These are phyloP conservation scores for Neopestalotiopsis rosae DNA, from an alignment of 2,329 filamentous ascomycete genomes.

Conservation along the genomic window DNA sequence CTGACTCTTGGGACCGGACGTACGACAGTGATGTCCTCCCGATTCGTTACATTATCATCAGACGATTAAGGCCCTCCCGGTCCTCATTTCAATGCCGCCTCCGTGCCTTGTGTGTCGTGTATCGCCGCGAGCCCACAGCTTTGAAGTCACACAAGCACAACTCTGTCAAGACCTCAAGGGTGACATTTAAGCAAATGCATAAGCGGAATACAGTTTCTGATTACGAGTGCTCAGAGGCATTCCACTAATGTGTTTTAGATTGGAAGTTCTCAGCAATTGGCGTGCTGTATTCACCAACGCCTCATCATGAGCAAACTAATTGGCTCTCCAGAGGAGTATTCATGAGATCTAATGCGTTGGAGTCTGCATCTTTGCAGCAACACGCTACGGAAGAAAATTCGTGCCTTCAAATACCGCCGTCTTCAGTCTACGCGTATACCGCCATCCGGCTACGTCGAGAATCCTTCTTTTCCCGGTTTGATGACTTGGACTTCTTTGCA, in stretches of 20 bases:
- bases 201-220: background rate
- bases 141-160: conserved; percentile 5
- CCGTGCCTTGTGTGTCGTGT: background rate
- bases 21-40: background rate
- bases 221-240: background rate
- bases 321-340: background rate
- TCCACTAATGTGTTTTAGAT: background rate
- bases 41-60: background rate
- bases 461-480: conserved; percentile 34
- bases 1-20: conserved; percentile 4
- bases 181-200: background rate
- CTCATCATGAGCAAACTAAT: background rate
- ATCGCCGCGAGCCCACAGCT: background rate
- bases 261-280: background rate
- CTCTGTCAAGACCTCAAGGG: background rate
- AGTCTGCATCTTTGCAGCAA: background rate
- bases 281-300: background rate
- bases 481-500: conserved; percentile 31
- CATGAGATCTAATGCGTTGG: background rate
- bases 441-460: conserved; percentile 29
- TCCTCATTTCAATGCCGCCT: background rate
- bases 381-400: background rate
- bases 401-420: background rate
- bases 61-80: background rate
- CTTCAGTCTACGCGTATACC: background rate